These are phyloP conservation scores for Penicillium robsamsonii DNA, from an alignment of 495 filamentous ascomycete genomes.

Conservation along the genomic window DNA sequence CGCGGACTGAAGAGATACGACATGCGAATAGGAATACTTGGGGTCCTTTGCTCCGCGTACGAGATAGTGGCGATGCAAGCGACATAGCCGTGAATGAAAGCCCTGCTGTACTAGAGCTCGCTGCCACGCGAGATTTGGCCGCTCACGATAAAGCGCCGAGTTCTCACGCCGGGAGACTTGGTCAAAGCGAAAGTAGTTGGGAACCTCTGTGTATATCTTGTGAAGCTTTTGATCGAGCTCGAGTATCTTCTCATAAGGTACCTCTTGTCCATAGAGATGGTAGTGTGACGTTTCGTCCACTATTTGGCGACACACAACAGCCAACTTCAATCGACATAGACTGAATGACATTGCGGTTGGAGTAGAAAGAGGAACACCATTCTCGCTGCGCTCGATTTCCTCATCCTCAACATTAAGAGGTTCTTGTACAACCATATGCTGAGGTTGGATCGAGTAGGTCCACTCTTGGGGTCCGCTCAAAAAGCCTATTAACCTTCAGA, in stretches of 20 bases:
- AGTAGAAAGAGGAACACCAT: slow-evolving; percentile 14
- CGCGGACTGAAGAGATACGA: slow-evolving; percentile 43
- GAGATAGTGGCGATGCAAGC: slow-evolving; percentile 44
- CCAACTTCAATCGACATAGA: slow-evolving; percentile 39
- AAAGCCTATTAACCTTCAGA: slow-evolving; percentile 34
- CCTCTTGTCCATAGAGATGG: slow-evolving; percentile 29
- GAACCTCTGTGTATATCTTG: slow-evolving; percentile 22
- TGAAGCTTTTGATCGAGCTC: slow-evolving; percentile 37
- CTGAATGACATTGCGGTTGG: slow-evolving; percentile 48
- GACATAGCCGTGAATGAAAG: slow-evolving; percentile 42
- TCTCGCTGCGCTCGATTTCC: slow-evolving; percentile 9
- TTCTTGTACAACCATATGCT: slow-evolving; percentile 42
- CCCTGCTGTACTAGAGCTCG: slow-evolving; percentile 40
- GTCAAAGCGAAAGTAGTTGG: slow-evolving; percentile 40
- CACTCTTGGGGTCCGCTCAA: slow-evolving; percentile 50
- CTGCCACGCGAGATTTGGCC: slow-evolving; percentile 42
- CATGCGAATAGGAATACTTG: slow-evolving; percentile 45
- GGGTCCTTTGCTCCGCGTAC: slow-evolving; percentile 41
- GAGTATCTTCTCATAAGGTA: slow-evolving; percentile 40
- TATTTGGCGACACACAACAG: slow-evolving; percentile 41
- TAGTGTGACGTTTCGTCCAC: slow-evolving; percentile 35
- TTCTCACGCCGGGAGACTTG: slow-evolving; percentile 30
- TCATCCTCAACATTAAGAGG: slow-evolving; percentile 37
- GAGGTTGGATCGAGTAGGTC: slow-evolving; percentile 45
- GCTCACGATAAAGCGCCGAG: slow-evolving; percentile 32